Conservation (phyloP, 2,329 filamentous ascomycete species). For the Beauveria bassiana region DNA sequence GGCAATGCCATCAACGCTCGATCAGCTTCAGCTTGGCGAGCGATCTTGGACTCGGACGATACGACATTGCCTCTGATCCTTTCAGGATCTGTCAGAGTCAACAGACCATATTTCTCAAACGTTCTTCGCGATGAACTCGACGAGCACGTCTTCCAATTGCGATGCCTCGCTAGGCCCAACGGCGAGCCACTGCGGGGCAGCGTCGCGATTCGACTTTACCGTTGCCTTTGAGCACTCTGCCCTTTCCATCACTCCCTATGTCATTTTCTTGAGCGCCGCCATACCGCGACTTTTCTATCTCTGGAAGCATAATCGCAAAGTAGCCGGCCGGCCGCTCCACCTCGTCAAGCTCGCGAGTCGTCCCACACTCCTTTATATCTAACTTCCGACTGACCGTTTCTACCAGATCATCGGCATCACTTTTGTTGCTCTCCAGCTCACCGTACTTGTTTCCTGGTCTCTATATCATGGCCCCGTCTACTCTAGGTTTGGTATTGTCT, state of each 20-base stretch:
- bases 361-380: no score
- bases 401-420: no score
- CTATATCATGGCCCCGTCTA: no score
- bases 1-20: no score
- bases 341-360: background rate
- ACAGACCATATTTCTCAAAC: background rate
- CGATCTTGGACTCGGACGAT: no score
- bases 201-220: conserved; percentile 1
- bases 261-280: background rate
- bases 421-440: no score
- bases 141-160: background rate
- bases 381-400: no score
- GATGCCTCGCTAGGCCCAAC: background rate
- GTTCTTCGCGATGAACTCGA: background rate
- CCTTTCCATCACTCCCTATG: background rate
- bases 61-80: no score
- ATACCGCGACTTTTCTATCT: background rate
- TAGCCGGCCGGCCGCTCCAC: background rate
- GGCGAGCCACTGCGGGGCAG: background rate
- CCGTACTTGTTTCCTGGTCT: no score
- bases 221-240: conserved; percentile 5
- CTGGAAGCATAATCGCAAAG: background rate
- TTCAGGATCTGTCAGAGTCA: background rate
- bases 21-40: no score
- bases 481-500: no score